Base-by-base conservation (phyloP, 192 early-diverging fungal genomes). In the Geosiphon pyriformis region DNA sequence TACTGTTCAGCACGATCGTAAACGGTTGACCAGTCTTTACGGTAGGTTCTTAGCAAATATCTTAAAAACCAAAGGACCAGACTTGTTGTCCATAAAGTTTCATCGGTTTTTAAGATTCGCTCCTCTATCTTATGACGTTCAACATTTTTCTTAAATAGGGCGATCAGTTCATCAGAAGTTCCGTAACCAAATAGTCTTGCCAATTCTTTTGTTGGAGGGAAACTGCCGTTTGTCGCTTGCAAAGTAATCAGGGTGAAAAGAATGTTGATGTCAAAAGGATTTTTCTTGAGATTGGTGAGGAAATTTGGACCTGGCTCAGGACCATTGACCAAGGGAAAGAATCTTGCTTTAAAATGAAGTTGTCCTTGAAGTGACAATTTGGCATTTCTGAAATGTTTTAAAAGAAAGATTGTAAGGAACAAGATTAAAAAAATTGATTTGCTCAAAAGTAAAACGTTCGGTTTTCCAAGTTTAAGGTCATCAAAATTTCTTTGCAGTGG, bases 321-420 rank as follows among this genome's bases (percentile, higher is more conserved):
- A 37, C 48, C 27, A 55, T 49, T 4, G 17, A 22, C n/a, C 22
- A 66, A 42, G 1, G 78, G 73, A 32, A 63, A 72, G 61, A 80
- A 80, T 46, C 70, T 72, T 6, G 65, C 75, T 26, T 25, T 54
- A 33, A 75, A 80, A 20, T 72, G 63, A 29, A 80, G 30, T 58
- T 74, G 58, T 55, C 78, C 78, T 26, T 74, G 66, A 10, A 52
- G 72, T 26, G 37, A 22, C 32, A 77, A 55, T 12, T 74, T 56
- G 33, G 31, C 61, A 32, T 37, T 53, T 2, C 76, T 71, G 47
- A 37, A 59, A 53, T n/a, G n/a, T 49, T 34, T 42, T 42, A 10
- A 42, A 42, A 10, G 37, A 42, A 42, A 10, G 6, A 10, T 42
- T 10, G 15, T 10, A 42, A 15, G 37, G 6, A 23, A 26, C 27